phyloP scores from a whole-genome alignment of 1,284 basidiomycete species.

The Heliocybe sulcata region DNA sequence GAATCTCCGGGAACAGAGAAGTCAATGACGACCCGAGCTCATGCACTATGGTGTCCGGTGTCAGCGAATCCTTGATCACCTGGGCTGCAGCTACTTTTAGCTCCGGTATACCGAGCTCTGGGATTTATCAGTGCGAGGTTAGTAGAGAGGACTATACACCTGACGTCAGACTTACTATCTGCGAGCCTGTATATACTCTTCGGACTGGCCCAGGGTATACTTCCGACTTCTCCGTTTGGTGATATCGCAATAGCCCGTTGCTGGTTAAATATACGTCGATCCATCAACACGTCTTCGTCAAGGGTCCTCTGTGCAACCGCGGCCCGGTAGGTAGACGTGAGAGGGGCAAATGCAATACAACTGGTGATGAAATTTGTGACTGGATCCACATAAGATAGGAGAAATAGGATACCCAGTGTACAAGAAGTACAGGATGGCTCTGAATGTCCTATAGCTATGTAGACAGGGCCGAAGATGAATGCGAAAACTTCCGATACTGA shows the following conservation, averaged over 20 bases:
- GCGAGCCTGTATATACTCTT: slow-evolving; percentile 5
- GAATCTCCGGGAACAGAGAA: slow-evolving; percentile 2
- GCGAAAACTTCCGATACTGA: background rate
- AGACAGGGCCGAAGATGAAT: background rate
- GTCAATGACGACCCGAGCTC: slow-evolving; percentile 5
- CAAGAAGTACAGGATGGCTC: slow-evolving; percentile 3
- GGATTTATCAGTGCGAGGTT: background rate
- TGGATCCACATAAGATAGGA: background rate
- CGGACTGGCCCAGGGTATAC: slow-evolving; percentile 3
- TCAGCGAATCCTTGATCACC: slow-evolving; percentile 3
- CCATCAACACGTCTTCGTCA: background rate
- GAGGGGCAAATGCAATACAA: slow-evolving; percentile 1
- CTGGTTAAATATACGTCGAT: background rate
- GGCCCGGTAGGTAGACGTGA: background rate
- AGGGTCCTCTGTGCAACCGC: background rate
- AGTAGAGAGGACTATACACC: background rate
- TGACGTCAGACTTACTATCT: background rate
- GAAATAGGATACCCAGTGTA: slow-evolving; percentile 3
- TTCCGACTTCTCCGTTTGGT: slow-evolving; percentile 1
- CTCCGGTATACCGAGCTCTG: slow-evolving; percentile 3
- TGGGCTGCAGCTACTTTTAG: slow-evolving; percentile 3
- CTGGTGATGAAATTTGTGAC: background rate
- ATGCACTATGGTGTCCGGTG: slow-evolving; percentile 1
- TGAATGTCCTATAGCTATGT: background rate
- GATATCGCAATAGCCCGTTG: background rate